Evolutionary conservation across 2,329 filamentous ascomycete species (phyloP).

Genomic region (Drechslera avenae): DNA sequence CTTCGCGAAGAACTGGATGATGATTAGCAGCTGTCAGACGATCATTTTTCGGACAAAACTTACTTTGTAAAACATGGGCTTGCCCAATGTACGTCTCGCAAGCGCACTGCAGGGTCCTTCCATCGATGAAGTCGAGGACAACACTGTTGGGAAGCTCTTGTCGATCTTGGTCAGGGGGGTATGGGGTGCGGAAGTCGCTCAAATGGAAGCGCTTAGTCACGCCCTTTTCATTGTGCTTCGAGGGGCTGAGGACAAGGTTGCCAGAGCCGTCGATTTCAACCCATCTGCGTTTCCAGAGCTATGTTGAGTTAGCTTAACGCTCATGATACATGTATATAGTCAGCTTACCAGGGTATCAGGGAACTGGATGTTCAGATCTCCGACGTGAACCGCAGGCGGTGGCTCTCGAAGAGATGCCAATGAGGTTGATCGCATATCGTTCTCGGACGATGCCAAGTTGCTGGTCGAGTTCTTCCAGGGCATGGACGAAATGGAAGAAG

Average conservation of each 20-base stretch:
- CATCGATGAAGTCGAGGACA: slow-evolving; percentile 66
- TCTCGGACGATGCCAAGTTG: slow-evolving; percentile 49
- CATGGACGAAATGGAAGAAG: slow-evolving; percentile 60
- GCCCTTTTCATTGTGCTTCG: slow-evolving; percentile 66
- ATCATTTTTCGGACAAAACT: slow-evolving; percentile 5
- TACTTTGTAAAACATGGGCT: slow-evolving; percentile 45
- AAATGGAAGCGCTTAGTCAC: slow-evolving; percentile 83
- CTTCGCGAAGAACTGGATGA: slow-evolving; percentile 42
- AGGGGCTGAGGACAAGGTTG: slow-evolving; percentile 77
- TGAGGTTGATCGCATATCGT: slow-evolving; percentile 35
- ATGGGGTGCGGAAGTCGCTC: slow-evolving; percentile 78
- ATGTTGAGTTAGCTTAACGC: slow-evolving; percentile 8
- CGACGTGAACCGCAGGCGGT: slow-evolving; percentile 69
- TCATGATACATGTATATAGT: not conserved
- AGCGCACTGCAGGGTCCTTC: slow-evolving; percentile 66
- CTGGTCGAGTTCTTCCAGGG: slow-evolving; percentile 56
- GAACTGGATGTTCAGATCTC: slow-evolving; percentile 96
- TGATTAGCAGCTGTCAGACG: slow-evolving; percentile 16
- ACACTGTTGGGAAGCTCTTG: slow-evolving; percentile 92
- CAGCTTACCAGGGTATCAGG: slow-evolving; percentile 76
- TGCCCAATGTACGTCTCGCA: slow-evolving; percentile 45
- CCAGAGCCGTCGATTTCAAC: slow-evolving; percentile 84
- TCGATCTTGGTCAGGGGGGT: slow-evolving; percentile 84
- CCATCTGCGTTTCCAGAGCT: slow-evolving; percentile 91
- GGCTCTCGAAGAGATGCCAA: slow-evolving; percentile 47